A percentile compares a stretch with the other conserved stretches of the same genome.
phyloP scores from a whole-genome alignment of 2,329 filamentous ascomycete species.

The Epichloe aotearoae region DNA sequence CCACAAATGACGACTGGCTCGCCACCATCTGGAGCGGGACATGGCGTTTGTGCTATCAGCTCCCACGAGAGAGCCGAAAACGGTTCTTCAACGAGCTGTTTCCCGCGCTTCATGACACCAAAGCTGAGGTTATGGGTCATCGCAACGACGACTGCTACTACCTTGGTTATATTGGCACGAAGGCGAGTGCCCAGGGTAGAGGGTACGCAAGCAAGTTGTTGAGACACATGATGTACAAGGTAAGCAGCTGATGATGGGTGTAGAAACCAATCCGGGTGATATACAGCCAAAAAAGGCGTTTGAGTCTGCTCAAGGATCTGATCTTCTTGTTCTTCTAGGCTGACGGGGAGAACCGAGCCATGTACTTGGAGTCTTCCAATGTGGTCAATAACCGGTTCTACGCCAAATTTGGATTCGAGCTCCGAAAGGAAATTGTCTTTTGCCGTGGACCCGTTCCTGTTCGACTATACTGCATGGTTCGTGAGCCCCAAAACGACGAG shows the following conservation, averaged over 20 bases:
- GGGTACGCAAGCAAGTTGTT: conserved; percentile 63
- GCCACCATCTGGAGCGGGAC: conserved; percentile 62
- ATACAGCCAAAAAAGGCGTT: no score
- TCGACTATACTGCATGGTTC: conserved; percentile 67
- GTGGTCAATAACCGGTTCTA: conserved; percentile 58
- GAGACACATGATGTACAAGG: conserved; percentile 51
- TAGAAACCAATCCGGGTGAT: no score
- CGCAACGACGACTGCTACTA: conserved; percentile 62
- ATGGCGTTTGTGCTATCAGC: conserved; percentile 64
- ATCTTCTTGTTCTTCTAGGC: conserved; percentile 36
- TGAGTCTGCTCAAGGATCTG: not conserved
- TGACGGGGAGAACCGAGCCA: conserved; percentile 51
- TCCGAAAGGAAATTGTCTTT: conserved; percentile 49
- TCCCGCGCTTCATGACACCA: conserved; percentile 60
- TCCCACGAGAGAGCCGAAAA: conserved; percentile 55
- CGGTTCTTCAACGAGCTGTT: conserved; percentile 70
- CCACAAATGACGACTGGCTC: conserved; percentile 59
- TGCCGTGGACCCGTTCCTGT: conserved; percentile 45
- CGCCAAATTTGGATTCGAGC: conserved; percentile 59
- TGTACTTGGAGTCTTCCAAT: conserved; percentile 71
- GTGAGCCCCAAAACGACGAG: conserved; percentile 43
- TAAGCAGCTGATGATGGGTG: conserved; percentile 15
- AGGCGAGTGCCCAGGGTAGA: conserved; percentile 53
- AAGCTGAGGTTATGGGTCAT: conserved; percentile 53
- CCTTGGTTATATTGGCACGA: conserved; percentile 71